These are phyloP conservation scores for Aspergillus incahuasiensis DNA, from an alignment of 495 filamentous ascomycete genomes.

Conservation along the genomic window DNA sequence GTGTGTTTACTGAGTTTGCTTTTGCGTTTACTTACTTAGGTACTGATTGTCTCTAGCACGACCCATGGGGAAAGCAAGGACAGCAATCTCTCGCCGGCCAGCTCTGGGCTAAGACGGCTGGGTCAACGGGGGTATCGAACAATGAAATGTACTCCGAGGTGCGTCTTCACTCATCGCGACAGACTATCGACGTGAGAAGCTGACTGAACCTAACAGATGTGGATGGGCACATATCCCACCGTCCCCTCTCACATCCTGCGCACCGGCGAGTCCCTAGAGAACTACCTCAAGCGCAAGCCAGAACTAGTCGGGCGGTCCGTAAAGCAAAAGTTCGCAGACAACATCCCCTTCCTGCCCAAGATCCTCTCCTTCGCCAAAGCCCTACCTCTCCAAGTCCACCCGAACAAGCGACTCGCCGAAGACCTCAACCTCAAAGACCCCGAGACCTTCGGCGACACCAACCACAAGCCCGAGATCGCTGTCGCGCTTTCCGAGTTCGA, in stretches of 20 bases:
- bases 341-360: slow-evolving; percentile 74
- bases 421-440: slow-evolving; percentile 54
- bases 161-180: background rate
- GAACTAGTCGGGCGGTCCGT: slow-evolving; percentile 63
- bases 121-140: slow-evolving; percentile 32
- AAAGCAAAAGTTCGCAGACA: slow-evolving; percentile 56
- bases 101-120: slow-evolving; percentile 42
- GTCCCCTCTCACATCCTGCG: slow-evolving; percentile 59
- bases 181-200: too few species aligned
- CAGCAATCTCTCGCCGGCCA: slow-evolving; percentile 37
- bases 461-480: slow-evolving; percentile 83
- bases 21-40: background rate
- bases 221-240: slow-evolving; percentile 77
- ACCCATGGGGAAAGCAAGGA: slow-evolving; percentile 47
- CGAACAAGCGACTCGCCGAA: slow-evolving; percentile 59
- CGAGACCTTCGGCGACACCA: slow-evolving; percentile 61
- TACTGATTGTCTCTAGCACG: slow-evolving; percentile 29
- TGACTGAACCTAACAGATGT: slow-evolving; percentile 53
- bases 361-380: slow-evolving; percentile 76
- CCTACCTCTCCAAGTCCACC: slow-evolving; percentile 77
- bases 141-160: slow-evolving; percentile 46
- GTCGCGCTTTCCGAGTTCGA: slow-evolving; percentile 73
- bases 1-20: slow-evolving; percentile 15
- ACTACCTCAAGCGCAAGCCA: slow-evolving; percentile 60
- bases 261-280: slow-evolving; percentile 59